phyloP scores from a whole-genome alignment of 257 asterid genomes.

The Capsicum baccatum region DNA sequence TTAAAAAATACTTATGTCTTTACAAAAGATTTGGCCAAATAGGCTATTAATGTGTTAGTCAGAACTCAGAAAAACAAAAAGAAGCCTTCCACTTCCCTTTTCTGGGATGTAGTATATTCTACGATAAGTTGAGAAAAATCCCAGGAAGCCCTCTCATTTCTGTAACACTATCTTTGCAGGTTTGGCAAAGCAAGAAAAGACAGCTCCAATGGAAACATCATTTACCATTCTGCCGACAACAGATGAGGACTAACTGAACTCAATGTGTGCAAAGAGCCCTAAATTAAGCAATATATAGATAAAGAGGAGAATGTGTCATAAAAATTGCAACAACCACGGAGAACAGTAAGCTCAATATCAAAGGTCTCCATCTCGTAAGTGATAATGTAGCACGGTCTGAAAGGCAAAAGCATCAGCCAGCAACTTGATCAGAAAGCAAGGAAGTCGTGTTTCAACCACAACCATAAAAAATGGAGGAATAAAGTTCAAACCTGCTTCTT shows the following conservation, averaged over 20 bases:
- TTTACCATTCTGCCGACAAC: neutral
- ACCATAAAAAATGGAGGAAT: neutral
- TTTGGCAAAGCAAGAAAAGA: neutral
- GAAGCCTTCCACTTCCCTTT: neutral
- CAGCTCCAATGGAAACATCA: neutral
- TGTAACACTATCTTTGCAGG: neutral
- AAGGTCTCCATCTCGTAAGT: neutral
- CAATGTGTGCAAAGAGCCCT: neutral
- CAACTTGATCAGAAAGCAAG: neutral
- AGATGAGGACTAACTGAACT: neutral
- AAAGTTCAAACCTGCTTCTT: slow-evolving; percentile 83
- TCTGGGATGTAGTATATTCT: neutral
- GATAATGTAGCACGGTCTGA: neutral
- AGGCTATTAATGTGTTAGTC: neutral
- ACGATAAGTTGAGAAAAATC: neutral
- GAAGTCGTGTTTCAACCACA: neutral
- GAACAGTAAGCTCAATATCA: neutral
- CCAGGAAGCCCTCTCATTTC: neutral
- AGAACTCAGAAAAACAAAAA: neutral
- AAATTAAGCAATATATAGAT: neutral
- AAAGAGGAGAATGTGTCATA: neutral
- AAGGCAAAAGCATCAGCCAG: neutral
- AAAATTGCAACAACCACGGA: neutral
- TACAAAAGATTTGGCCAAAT: neutral
- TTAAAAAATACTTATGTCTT: neutral